Conservation (phyloP, 164 flowering plant species). For the Litsea cubeba region DNA sequence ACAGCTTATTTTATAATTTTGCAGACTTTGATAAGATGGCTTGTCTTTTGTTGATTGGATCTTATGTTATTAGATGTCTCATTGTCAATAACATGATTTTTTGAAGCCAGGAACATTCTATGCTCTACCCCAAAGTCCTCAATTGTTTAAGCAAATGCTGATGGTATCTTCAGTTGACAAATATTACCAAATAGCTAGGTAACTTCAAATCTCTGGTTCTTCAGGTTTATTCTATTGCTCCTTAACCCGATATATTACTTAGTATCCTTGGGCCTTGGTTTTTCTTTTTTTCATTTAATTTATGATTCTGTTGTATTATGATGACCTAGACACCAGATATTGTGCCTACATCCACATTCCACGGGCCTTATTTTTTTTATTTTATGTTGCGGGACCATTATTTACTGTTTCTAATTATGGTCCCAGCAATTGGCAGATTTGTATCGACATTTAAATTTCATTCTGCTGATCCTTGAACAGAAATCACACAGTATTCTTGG, state of each 20-base stretch:
- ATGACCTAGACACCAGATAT: too few species aligned
- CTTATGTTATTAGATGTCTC: slow-evolving; percentile 18
- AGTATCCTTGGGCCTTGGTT: background rate
- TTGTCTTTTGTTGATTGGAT: background rate
- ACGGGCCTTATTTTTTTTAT: too few species aligned
- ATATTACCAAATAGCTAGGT: slow-evolving; percentile 97
- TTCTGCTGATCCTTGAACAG: too few species aligned
- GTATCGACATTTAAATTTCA: too few species aligned
- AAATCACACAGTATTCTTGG: too few species aligned
- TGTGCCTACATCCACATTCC: too few species aligned
- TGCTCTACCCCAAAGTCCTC: slow-evolving; percentile 98
- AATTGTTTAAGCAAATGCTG: slow-evolving; percentile 92
- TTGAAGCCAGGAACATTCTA: slow-evolving; percentile 97
- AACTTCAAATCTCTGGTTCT: slow-evolving; percentile 5
- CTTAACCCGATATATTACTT: too few species aligned
- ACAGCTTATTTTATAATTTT: too few species aligned
- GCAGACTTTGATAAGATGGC: background rate
- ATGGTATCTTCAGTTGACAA: slow-evolving; percentile 92
- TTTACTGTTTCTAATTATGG: too few species aligned
- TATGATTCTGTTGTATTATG: background rate
- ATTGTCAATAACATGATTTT: slow-evolving; percentile 27
- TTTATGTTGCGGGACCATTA: too few species aligned
- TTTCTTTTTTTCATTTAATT: background rate
- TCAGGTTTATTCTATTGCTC: background rate
- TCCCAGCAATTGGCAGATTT: too few species aligned